Evolutionary conservation across 257 asterid species (phyloP).

Genomic region (Forsythia suspensa): DNA sequence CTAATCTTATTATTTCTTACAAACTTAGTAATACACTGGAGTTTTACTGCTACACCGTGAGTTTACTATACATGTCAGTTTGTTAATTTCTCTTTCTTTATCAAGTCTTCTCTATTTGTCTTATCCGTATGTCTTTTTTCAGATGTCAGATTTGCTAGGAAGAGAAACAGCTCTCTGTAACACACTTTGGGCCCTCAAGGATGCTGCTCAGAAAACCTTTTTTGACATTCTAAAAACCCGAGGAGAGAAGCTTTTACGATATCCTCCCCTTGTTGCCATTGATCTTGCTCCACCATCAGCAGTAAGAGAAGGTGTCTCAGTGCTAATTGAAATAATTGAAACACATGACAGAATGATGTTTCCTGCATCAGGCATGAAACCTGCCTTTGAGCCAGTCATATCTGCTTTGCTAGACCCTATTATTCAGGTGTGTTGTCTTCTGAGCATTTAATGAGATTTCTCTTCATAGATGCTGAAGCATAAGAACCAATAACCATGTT

Average conservation of each 20-base stretch:
- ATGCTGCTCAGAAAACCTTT: slow-evolving; percentile 89
- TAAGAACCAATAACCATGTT: not conserved
- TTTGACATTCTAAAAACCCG: slow-evolving; percentile 85
- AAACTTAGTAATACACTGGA: slow-evolving; percentile 91
- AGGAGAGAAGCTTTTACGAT: slow-evolving; percentile 91
- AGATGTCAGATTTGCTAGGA: slow-evolving; percentile 94
- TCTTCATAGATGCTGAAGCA: not conserved
- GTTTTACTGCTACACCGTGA: slow-evolving; percentile 94
- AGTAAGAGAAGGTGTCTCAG: slow-evolving; percentile 80
- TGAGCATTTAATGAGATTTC: slow-evolving; percentile 20
- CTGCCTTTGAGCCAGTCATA: slow-evolving; percentile 82
- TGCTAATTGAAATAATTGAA: slow-evolving; percentile 88
- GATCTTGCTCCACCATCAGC: slow-evolving; percentile 98
- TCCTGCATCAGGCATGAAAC: slow-evolving; percentile 69
- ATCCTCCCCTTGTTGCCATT: slow-evolving; percentile 88
- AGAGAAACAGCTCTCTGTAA: slow-evolving; percentile 85
- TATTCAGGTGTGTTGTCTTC: slow-evolving; percentile 61
- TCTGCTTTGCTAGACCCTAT: slow-evolving; percentile 97
- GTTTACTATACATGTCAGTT: slow-evolving; percentile 31
- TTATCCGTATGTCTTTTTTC: slow-evolving; percentile 25
- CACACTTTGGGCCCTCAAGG: slow-evolving; percentile 92
- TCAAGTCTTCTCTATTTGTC: slow-evolving; percentile 18
- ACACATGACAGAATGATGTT: slow-evolving; percentile 88
- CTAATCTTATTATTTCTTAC: slow-evolving; percentile 80
- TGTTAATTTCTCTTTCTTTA: not conserved